phyloP scores from a whole-genome alignment of 2,329 filamentous ascomycete genomes.

The Alternaria metachromatica region DNA sequence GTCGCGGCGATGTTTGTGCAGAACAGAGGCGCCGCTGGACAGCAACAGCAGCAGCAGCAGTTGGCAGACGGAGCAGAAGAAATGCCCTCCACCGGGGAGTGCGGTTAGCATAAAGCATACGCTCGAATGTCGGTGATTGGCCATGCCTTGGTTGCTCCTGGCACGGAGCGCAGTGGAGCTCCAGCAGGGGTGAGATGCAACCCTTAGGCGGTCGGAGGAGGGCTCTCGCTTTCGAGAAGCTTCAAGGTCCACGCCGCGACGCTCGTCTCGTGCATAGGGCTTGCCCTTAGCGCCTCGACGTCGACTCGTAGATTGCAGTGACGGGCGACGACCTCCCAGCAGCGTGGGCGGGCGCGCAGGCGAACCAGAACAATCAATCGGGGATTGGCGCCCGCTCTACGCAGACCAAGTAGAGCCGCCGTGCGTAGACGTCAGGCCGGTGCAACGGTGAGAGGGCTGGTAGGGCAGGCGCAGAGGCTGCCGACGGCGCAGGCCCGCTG shows the following conservation, averaged over 20 bases:
- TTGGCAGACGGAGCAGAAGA: slow-evolving; percentile 28
- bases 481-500: slow-evolving; percentile 12
- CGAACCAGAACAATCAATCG: slow-evolving; percentile 28
- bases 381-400: slow-evolving; percentile 22
- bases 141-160: slow-evolving; percentile 14
- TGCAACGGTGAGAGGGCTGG: slow-evolving; percentile 13
- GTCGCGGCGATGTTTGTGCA: background rate
- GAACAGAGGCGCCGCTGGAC: slow-evolving; percentile 16
- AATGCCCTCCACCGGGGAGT: slow-evolving; percentile 29
- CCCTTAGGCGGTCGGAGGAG: slow-evolving; percentile 29
- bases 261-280: slow-evolving; percentile 15
- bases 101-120: slow-evolving; percentile 42
- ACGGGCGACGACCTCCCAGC: slow-evolving; percentile 20
- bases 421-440: slow-evolving; percentile 23
- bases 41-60: slow-evolving; percentile 15
- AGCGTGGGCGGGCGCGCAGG: slow-evolving; percentile 28
- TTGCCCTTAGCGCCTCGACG: slow-evolving; percentile 2
- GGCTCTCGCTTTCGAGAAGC: slow-evolving; percentile 10
- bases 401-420: slow-evolving; percentile 21
- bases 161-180: slow-evolving; percentile 35
- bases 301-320: background rate
- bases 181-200: slow-evolving; percentile 32
- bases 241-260: slow-evolving; percentile 8
- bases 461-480: slow-evolving; percentile 7
- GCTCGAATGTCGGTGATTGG: slow-evolving; percentile 37